phyloP scores from a whole-genome alignment of 306 rosid species.

The Nissolia schottii region DNA sequence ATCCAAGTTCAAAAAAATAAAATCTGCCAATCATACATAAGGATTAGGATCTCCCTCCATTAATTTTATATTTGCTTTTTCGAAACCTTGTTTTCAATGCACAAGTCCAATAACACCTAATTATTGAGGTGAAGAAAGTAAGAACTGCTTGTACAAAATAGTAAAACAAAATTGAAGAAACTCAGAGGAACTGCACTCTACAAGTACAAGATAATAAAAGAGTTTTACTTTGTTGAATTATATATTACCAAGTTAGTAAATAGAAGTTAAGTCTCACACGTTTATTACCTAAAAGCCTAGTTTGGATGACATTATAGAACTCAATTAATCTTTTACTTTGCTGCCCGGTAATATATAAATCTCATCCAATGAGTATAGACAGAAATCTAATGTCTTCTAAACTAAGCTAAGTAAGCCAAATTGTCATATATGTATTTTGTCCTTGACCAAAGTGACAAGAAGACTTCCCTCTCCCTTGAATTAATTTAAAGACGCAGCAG shows the following conservation, averaged over 20 bases:
- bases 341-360: background rate
- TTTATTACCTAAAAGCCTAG: no score
- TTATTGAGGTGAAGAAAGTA: background rate
- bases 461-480: background rate
- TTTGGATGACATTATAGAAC: no score
- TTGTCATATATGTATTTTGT: background rate
- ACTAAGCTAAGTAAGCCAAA: background rate
- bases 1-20: no score
- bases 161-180: background rate
- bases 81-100: no score
- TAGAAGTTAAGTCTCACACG: no score
- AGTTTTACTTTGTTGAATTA: no score
- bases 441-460: background rate
- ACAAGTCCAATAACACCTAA: background rate
- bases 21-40: no score
- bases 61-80: no score
- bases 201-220: slow-evolving; percentile 27
- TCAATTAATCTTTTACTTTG: slow-evolving; percentile 31
- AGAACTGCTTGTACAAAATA: background rate
- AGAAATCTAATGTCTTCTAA: slow-evolving; percentile 8
- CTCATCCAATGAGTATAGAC: slow-evolving; percentile 1
- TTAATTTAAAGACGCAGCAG: background rate
- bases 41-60: no score
- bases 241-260: no score
- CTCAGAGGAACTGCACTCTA: background rate